A percentile compares a stretch with the other conserved stretches of the same genome.
Evolutionary conservation across 225 moss, liverwort and hornwort genomes (phyloP).

Genomic region (Rhytidiadelphus loreus): DNA sequence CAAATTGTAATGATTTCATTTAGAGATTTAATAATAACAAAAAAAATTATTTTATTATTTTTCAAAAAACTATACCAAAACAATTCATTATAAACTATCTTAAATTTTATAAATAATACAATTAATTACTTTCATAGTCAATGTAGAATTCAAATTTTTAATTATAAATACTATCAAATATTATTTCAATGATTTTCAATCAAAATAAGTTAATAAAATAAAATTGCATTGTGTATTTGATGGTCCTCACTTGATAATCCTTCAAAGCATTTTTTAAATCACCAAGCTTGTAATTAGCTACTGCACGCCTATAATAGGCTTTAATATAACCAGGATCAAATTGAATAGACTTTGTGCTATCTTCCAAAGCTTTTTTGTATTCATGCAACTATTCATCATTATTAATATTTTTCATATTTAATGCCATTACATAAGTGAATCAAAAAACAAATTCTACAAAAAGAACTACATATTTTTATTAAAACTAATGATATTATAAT

Average conservation of each 20-base stretch:
- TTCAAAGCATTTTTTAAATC: slow-evolving; percentile 6
- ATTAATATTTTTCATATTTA: not conserved
- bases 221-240: not conserved
- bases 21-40: fast-evolving
- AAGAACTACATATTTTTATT: no score
- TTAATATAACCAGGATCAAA: slow-evolving; percentile 1
- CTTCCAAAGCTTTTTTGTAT: slow-evolving; percentile 7
- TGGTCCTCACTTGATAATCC: slow-evolving; percentile 9
- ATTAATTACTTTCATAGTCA: no score
- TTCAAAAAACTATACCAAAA: no score
- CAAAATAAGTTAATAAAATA: not conserved
- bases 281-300: slow-evolving; percentile 14
- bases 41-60: fast-evolving
- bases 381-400: slow-evolving; percentile 3
- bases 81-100: no score
- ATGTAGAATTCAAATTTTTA: not conserved
- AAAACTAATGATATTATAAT: no score
- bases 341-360: slow-evolving; percentile 11
- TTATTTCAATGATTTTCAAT: not conserved
- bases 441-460: not conserved
- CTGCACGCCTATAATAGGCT: slow-evolving; percentile 8
- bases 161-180: not conserved
- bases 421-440: not conserved
- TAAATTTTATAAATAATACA: no score
- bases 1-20: not conserved